phyloP scores from a whole-genome alignment of 164 flowering plant genomes.

The Piper longum region DNA sequence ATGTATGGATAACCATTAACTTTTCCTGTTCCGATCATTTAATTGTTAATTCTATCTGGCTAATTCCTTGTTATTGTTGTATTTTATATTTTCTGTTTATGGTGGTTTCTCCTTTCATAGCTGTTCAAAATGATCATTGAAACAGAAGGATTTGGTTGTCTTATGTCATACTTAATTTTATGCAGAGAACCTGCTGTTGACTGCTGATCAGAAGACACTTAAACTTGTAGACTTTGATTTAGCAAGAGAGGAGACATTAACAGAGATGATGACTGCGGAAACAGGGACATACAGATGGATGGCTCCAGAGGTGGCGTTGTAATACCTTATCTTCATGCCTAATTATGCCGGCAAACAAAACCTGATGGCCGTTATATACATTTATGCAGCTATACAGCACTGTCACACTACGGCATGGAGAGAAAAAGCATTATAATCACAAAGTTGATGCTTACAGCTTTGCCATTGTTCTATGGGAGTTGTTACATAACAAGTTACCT shows the following conservation, averaged over 20 bases:
- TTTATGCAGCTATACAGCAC: slow-evolving; percentile 76
- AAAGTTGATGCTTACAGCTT: slow-evolving; percentile 95
- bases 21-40: too few species aligned
- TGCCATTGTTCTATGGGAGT: slow-evolving; percentile 92
- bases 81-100: too few species aligned
- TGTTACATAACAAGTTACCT: slow-evolving; percentile 72
- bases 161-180: background rate
- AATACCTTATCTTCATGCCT: background rate
- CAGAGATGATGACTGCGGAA: slow-evolving; percentile 98
- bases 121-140: background rate
- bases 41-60: too few species aligned
- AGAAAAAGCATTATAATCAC: slow-evolving; percentile 92
- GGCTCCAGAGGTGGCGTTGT: slow-evolving; percentile 81
- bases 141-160: too few species aligned
- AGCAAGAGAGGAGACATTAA: slow-evolving; percentile 87
- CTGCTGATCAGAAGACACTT: slow-evolving; percentile 70
- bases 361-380: background rate
- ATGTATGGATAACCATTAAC: too few species aligned
- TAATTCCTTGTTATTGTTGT: background rate
- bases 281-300: slow-evolving; percentile 96
- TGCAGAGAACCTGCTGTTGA: slow-evolving; percentile 76
- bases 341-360: background rate
- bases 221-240: slow-evolving; percentile 90
- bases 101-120: background rate
- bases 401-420: slow-evolving; percentile 87